A percentile compares a stretch with the other conserved stretches of the same genome.
phyloP scores from a whole-genome alignment of 2,329 filamentous ascomycete genomes.

The Trichoderma hamatum region DNA sequence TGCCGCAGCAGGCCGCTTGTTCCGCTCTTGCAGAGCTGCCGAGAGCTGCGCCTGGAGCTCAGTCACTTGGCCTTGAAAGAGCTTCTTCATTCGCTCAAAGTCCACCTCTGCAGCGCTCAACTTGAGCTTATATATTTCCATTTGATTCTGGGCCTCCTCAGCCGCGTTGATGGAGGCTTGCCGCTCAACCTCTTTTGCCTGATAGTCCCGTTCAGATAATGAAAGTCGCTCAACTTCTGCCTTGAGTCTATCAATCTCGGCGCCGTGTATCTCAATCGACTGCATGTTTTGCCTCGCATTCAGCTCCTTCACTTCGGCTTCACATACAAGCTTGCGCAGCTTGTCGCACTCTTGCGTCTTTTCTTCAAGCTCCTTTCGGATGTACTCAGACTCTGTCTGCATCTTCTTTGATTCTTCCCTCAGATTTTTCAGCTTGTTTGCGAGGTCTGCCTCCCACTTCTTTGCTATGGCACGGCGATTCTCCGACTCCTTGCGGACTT shows the following conservation, averaged over 20 bases:
- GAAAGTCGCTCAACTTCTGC: slow-evolving; percentile 62
- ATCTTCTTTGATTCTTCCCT: slow-evolving; percentile 72
- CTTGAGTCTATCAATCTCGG: slow-evolving; percentile 63
- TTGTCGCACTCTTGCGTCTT: slow-evolving; percentile 64
- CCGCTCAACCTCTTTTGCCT: slow-evolving; percentile 65
- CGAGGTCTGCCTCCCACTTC: slow-evolving; percentile 76
- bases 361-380: slow-evolving; percentile 61
- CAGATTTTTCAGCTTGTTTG: slow-evolving; percentile 65
- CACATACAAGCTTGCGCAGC: slow-evolving; percentile 66
- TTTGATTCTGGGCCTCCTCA: slow-evolving; percentile 59
- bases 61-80: slow-evolving; percentile 55
- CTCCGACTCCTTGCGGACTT: slow-evolving; percentile 72
- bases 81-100: slow-evolving; percentile 45
- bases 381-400: slow-evolving; percentile 57
- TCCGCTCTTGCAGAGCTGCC: slow-evolving; percentile 40
- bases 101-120: slow-evolving; percentile 56
- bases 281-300: slow-evolving; percentile 65
- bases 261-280: slow-evolving; percentile 62
- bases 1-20: slow-evolving; percentile 33
- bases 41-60: slow-evolving; percentile 51
- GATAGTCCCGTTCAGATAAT: slow-evolving; percentile 63
- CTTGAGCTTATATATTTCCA: slow-evolving; percentile 62
- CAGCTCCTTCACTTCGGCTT: slow-evolving; percentile 69
- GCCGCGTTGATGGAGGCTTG: slow-evolving; percentile 60
- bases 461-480: slow-evolving; percentile 72